phyloP scores from a whole-genome alignment of 1,284 basidiomycete species.

The Agroathelia rolfsii region DNA sequence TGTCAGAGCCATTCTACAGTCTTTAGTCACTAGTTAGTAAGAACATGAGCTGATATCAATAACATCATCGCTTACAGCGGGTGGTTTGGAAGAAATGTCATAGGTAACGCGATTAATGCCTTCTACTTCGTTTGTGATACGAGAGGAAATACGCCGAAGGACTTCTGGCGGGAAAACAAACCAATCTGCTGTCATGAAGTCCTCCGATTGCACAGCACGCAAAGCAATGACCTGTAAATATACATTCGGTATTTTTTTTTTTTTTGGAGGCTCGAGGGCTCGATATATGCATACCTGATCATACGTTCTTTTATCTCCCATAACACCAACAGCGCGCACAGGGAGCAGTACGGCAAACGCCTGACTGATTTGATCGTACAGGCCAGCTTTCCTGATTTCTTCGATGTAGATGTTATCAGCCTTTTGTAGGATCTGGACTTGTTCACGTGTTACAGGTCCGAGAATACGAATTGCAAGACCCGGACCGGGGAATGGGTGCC shows the following conservation, averaged over 20 bases:
- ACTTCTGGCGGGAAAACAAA: slow-evolving; percentile 96
- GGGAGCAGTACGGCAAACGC: slow-evolving; percentile 97
- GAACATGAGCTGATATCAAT: no score
- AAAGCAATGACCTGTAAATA: slow-evolving; percentile 67
- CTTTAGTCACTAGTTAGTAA: no score
- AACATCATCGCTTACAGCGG: slow-evolving; percentile 75
- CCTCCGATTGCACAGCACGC: slow-evolving; percentile 86
- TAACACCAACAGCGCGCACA: slow-evolving; percentile 94
- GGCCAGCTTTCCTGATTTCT: slow-evolving; percentile 86
- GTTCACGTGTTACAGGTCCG: slow-evolving; percentile 86
- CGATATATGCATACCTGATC: slow-evolving; percentile 62
- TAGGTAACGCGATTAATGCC: slow-evolving; percentile 93
- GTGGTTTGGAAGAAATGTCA: slow-evolving; percentile 97
- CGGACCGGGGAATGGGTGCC: slow-evolving; percentile 98
- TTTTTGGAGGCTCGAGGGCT: neutral
- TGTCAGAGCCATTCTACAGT: no score
- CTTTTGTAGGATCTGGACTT: slow-evolving; percentile 90
- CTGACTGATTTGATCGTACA: slow-evolving; percentile 94
- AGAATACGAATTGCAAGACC: slow-evolving; percentile 99
- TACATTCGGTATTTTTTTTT: no score
- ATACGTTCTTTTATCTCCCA: slow-evolving; percentile 95
- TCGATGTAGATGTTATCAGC: slow-evolving; percentile 98
- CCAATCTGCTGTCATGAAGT: slow-evolving; percentile 99
- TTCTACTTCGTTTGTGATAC: slow-evolving; percentile 95
- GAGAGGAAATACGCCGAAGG: slow-evolving; percentile 84